These are phyloP conservation scores for Sodiomyces alkalinus DNA, from an alignment of 2,329 filamentous ascomycete species.

Conservation along the genomic window DNA sequence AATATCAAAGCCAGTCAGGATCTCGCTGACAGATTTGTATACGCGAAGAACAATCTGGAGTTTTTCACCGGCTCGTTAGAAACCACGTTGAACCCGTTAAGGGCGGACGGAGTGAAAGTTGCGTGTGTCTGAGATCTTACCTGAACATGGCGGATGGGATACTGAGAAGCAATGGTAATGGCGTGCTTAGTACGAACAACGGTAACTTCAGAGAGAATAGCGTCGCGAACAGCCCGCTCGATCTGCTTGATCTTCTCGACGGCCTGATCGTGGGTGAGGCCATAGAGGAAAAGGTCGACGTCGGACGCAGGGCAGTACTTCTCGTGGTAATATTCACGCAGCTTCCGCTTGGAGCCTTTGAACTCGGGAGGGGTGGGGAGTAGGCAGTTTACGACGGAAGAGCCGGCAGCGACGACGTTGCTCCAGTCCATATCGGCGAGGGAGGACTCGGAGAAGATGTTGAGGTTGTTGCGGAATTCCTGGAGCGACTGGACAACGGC, in stretches of 20 bases:
- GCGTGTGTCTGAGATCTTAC: constrained; percentile 19
- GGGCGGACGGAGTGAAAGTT: not conserved
- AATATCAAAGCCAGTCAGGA: constrained; percentile 78
- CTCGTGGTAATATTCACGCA: constrained; percentile 67
- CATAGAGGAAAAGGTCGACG: constrained; percentile 76
- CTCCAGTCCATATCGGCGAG: constrained; percentile 65
- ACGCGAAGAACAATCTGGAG: constrained; percentile 64
- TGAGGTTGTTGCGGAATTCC: constrained; percentile 68
- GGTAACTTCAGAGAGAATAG: constrained; percentile 68
- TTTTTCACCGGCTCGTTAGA: too few relatives aligned
- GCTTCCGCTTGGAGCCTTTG: constrained; percentile 43
- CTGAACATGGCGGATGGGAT: constrained; percentile 68
- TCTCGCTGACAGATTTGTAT: constrained; percentile 72
- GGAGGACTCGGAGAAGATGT: constrained; percentile 66
- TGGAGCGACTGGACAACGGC: constrained; percentile 52
- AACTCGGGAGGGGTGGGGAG: constrained; percentile 53
- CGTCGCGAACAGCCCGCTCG: constrained; percentile 58
- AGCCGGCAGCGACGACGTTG: constrained; percentile 71
- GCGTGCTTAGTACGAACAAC: constrained; percentile 77
- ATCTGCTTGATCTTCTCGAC: constrained; percentile 76
- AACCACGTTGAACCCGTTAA: not conserved
- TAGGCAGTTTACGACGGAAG: constrained; percentile 64
- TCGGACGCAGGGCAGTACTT: constrained; percentile 71
- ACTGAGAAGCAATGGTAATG: constrained; percentile 72
- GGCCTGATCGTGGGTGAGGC: constrained; percentile 60